Percentiles rank a stretch among this genome's conserved stretches.
Conservation (phyloP, 345 rosid genomes). For the Salix purpurea region DNA sequence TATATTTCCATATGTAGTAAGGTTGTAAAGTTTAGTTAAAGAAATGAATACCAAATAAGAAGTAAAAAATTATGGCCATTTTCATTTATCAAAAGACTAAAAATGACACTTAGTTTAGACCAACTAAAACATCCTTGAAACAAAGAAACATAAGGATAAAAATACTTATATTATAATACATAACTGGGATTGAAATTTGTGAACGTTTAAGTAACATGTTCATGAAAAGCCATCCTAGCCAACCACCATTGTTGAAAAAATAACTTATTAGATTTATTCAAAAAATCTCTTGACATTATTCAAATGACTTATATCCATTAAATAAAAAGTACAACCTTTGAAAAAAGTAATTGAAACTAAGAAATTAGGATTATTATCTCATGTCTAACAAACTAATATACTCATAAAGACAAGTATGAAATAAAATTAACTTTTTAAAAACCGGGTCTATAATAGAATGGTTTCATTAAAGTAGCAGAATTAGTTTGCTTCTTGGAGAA, state of each 20-base stretch:
- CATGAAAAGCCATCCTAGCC: background rate
- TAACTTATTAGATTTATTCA: too few species aligned
- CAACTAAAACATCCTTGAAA: background rate
- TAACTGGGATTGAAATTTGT: background rate
- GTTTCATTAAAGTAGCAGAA: too few species aligned
- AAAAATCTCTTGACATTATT: too few species aligned
- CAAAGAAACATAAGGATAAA: background rate
- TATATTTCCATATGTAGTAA: background rate
- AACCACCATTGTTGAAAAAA: background rate
- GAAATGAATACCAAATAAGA: background rate
- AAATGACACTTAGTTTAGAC: background rate
- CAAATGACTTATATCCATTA: too few species aligned
- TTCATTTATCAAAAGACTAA: background rate
- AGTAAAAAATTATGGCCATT: background rate
- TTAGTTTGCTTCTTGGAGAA: too few species aligned
- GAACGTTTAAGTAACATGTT: conserved; percentile 5
- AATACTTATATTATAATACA: background rate
- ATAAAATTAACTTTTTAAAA: too few species aligned
- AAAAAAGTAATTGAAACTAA: too few species aligned
- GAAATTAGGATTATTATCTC: too few species aligned
- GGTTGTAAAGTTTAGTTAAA: background rate
- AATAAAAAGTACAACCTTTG: too few species aligned
- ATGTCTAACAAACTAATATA: too few species aligned
- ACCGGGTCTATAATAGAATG: too few species aligned
- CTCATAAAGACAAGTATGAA: too few species aligned